phyloP scores from a whole-genome alignment of 345 rosid genomes.

The Abelmoschus esculentus region DNA sequence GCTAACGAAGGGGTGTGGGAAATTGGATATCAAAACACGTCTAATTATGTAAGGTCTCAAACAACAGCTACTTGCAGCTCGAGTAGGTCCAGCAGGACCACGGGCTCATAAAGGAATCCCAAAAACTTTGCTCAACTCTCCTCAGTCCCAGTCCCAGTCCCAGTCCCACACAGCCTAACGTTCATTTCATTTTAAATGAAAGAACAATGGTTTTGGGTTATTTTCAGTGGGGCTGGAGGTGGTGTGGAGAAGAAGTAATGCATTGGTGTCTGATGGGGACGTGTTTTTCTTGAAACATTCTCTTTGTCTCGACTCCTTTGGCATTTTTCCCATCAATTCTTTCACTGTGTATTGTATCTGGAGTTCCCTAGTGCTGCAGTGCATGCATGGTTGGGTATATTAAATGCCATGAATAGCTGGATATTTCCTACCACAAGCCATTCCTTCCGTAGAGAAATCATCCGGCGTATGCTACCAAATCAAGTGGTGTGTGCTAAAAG shows the following conservation, averaged over 20 bases:
- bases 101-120: not conserved
- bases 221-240: not conserved
- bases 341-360: not conserved
- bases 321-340: not conserved
- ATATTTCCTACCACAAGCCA: too few species aligned
- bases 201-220: not conserved
- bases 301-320: slow-evolving; percentile 10
- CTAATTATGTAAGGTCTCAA: not conserved
- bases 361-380: slow-evolving; percentile 1
- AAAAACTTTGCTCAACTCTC: not conserved
- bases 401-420: not conserved
- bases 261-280: slow-evolving; percentile 5
- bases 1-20: too few species aligned
- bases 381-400: not conserved
- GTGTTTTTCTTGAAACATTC: slow-evolving; percentile 2
- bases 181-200: not conserved
- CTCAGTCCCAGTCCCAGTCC: too few species aligned
- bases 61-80: not conserved
- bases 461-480: not conserved
- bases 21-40: too few species aligned
- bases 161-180: not conserved
- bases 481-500: not conserved
- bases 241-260: not conserved
- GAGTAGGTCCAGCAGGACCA: slow-evolving; percentile 15
- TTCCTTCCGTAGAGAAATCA: not conserved